Evolutionary conservation across 2,329 filamentous ascomycete species (phyloP).

Genomic region (Balansia obtecta): DNA sequence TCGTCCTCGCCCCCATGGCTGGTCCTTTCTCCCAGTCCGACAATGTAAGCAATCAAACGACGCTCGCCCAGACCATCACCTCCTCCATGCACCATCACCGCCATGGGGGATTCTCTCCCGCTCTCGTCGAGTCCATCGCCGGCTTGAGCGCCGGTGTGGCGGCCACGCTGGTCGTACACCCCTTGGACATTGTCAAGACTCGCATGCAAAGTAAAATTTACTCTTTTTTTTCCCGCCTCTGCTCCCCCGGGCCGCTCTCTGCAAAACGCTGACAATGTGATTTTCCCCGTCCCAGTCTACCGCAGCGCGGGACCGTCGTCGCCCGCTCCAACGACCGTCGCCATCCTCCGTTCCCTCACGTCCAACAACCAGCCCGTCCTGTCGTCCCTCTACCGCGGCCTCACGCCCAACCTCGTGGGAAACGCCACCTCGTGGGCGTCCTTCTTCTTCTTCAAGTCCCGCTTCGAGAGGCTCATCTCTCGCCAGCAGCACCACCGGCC

Average conservation of each 20-base stretch:
- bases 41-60: conserved; percentile 16
- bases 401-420: conserved; percentile 81
- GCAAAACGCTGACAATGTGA: background rate
- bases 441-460: conserved; percentile 72
- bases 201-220: conserved; percentile 67
- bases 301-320: conserved; percentile 26
- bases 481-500: conserved; percentile 12
- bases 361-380: conserved; percentile 39
- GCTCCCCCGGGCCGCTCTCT: too few species aligned
- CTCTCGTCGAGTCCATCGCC: conserved; percentile 74
- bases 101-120: conserved; percentile 56
- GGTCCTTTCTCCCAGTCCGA: background rate
- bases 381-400: conserved; percentile 71
- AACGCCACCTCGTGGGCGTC: conserved; percentile 84
- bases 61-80: conserved; percentile 1
- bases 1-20: background rate
- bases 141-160: conserved; percentile 81
- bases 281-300: conserved; percentile 31
- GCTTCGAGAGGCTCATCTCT: conserved; percentile 36
- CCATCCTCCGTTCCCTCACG: conserved; percentile 37
- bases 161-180: conserved; percentile 79
- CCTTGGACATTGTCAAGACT: conserved; percentile 92
- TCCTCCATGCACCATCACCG: conserved; percentile 34
- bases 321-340: conserved; percentile 33
- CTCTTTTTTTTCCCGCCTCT: too few species aligned